Percentiles rank a stretch among this genome's conserved stretches.
Evolutionary conservation across 2,329 filamentous ascomycete genomes (phyloP).

Genomic region (Exophiala bonariae): DNA sequence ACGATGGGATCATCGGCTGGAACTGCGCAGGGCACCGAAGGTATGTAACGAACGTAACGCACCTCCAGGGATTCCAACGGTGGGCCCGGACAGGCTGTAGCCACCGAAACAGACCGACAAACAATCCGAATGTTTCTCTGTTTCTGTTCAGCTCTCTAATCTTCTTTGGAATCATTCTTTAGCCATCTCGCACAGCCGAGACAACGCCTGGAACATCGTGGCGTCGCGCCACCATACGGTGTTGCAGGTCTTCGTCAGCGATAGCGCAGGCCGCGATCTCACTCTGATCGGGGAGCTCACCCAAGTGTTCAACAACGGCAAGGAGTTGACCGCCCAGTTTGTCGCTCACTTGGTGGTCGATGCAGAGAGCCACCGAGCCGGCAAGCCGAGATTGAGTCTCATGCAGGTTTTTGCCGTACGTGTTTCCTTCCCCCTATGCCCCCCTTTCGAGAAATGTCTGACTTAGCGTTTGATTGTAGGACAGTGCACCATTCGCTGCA

Average conservation of each 20-base stretch:
- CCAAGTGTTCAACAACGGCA: slow-evolving; percentile 1
- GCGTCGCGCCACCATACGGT: background rate
- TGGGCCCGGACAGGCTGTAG: no score
- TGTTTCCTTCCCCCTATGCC: no score
- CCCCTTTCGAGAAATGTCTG: no score
- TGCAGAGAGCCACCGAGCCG: background rate
- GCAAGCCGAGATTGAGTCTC: slow-evolving; percentile 1
- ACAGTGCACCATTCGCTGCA: no score
- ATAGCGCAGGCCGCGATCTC: slow-evolving; percentile 7
- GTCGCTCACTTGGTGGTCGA: background rate
- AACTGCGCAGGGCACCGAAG: background rate
- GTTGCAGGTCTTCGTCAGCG: slow-evolving; percentile 5
- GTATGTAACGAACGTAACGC: no score
- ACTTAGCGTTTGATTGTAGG: no score
- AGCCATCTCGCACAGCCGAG: slow-evolving; percentile 6
- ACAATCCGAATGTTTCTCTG: no score
- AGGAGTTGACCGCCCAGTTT: background rate
- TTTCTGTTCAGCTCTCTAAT: background rate
- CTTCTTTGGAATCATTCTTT: background rate
- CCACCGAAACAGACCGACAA: no score
- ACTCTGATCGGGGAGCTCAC: slow-evolving; percentile 1
- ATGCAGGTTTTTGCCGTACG: slow-evolving; percentile 10
- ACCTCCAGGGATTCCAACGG: no score
- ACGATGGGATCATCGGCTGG: background rate
- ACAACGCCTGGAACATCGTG: slow-evolving; percentile 1